Evolutionary conservation across 805 yeast genomes (phyloP), one percentile per base, ranked within the genome.

Genomic region (Candida ortonii): DNA sequence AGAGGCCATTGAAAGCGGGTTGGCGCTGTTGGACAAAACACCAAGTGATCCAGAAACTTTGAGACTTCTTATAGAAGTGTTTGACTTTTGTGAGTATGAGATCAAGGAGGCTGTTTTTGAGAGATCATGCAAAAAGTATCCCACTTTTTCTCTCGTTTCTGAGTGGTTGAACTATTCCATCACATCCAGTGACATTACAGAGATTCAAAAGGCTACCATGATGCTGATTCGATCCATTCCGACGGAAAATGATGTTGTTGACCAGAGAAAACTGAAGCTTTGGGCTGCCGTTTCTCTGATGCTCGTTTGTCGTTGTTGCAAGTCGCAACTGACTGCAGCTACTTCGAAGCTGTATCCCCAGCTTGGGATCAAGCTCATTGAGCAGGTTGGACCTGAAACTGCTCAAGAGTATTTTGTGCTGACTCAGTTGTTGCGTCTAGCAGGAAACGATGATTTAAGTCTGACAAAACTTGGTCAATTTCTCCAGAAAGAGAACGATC

Each of bases 381-480:
- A 71, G 18, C 57, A 59, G n/a, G 52, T 70, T 12, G 61, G 64
- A 27, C 85, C 90, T 1, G 45, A 62, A 25, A 63, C 67, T 14
- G 74, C 81, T 7, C 94, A 86, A 47, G 94, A 88, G 40, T 60
- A 71, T 3, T 85, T 64, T 44, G 73, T 86, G 2, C 69, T 70
- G 38, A 78, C 76, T 3, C 61, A 67, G 25, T 67, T 84, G 2
- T 57, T 79, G 40, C 55, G 62, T 28, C 44, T 62, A 27, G 54
- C 47, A 24, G 61, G 61, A 0, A 59, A 68, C 14, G 41, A 54
- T 8, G 56, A 55, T 0, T 67, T 66, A 28, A 58, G 70, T 13
- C 55, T 68, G 3, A 45, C 43, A 6, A 36, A 44, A 15, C 53
- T 51, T 47, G 44, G 54, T 13, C 42, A 46, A 1, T 69, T 65